phyloP scores from a whole-genome alignment of 2,329 filamentous ascomycete genomes.

The Chrysosphaeria jannelii region DNA sequence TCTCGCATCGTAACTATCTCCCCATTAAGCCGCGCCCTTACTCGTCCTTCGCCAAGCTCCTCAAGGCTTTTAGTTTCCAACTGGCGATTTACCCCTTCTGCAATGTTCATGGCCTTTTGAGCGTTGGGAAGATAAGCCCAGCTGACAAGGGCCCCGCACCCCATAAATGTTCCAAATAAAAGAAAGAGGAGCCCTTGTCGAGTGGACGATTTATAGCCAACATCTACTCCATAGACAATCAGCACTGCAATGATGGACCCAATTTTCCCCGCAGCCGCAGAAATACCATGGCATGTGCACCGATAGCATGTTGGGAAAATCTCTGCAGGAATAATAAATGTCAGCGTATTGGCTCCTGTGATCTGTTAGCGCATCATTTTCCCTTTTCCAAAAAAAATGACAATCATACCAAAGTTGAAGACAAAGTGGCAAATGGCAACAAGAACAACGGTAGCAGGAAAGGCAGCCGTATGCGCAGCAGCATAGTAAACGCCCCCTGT shows the following conservation, averaged over 20 bases:
- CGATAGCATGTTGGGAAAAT: constrained; percentile 33
- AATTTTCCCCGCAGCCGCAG: constrained; percentile 26
- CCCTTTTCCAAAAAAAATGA: constrained; percentile 1
- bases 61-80: constrained; percentile 18
- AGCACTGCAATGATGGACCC: constrained; percentile 22
- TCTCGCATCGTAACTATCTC: constrained; percentile 14
- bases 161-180: constrained; percentile 18
- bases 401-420: constrained; percentile 18
- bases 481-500: constrained; percentile 20
- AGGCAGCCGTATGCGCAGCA: constrained; percentile 12
- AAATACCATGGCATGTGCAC: constrained; percentile 29
- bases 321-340: constrained; percentile 32
- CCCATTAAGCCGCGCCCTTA: constrained; percentile 14
- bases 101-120: constrained; percentile 14
- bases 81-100: too few relatives aligned
- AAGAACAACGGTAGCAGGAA: constrained; percentile 17
- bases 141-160: constrained; percentile 17
- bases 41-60: constrained; percentile 18
- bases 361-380: too few relatives aligned
- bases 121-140: constrained; percentile 21
- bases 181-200: constrained; percentile 19
- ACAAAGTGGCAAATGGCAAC: constrained; percentile 22
- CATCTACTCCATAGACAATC: constrained; percentile 19
- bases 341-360: constrained; percentile 25
- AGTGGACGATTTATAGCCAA: constrained; percentile 11